phyloP scores from a whole-genome alignment of 2,329 filamentous ascomycete species.

The Aureobasidium pullulans region DNA sequence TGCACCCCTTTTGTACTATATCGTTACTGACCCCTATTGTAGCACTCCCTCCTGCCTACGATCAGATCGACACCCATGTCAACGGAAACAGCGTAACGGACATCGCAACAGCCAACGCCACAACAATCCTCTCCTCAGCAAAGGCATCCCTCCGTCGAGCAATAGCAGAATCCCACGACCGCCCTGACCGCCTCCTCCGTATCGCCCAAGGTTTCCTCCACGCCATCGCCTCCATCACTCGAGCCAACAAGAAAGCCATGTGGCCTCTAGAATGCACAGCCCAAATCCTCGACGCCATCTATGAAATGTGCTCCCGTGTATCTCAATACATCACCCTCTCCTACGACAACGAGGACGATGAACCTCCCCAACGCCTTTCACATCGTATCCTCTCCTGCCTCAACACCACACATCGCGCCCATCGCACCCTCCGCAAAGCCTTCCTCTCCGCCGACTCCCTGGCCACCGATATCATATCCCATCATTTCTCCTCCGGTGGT shows the following conservation, averaged over 20 bases:
- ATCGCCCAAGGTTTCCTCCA: neutral
- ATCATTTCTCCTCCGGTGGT: neutral
- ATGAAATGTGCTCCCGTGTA: neutral
- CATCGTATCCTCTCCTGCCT: neutral
- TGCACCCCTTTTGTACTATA: neutral
- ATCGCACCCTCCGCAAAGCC: neutral
- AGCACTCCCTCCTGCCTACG: neutral
- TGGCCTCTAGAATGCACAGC: neutral
- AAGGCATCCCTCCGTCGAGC: neutral
- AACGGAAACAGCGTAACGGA: neutral
- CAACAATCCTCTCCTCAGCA: neutral
- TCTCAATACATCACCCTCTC: neutral
- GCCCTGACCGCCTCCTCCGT: neutral
- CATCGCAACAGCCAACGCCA: neutral
- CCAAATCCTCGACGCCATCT: neutral
- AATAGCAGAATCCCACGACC: neutral
- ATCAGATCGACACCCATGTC: neutral
- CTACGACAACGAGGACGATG: neutral
- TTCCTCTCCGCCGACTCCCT: neutral
- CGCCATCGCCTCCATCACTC: neutral
- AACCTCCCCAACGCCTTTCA: neutral
- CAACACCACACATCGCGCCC: neutral
- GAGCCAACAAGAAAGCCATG: neutral
- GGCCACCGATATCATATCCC: neutral
- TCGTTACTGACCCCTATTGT: neutral